Evolutionary conservation across 495 filamentous ascomycete species (phyloP), one percentile per base, ranked within the genome.

Genomic region (Penicillium chermesinum): DNA sequence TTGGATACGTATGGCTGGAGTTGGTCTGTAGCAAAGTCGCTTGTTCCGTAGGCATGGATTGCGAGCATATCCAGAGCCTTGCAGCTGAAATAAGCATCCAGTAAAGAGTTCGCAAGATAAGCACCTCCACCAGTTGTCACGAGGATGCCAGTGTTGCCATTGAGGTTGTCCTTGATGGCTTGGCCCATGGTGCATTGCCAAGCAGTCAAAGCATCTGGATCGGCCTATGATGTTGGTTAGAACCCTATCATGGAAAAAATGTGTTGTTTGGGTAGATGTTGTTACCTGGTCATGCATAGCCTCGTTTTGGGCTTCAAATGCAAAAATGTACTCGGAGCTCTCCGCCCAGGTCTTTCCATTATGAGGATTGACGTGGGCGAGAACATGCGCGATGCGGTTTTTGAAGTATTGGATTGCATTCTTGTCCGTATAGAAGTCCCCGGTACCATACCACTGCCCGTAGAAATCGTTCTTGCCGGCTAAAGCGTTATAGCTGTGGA

Each of bases 361-460:
- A 1, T 30, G 25, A 4, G 25, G 25, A 30, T 30, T 30, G 25
- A 30, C 25, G 10, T 30, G 25, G 25, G 25, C 13, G 8, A 7
- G 42, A 18, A 19, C 35, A 20, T 36, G 42, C 8, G 42, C 42
- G 20, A 45, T 36, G 6, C 42, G 30, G 4, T 45, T 19, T 27
- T 45, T 45, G 30, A 34, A 45, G 9, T 45, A 33, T n/a, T 36
- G 18, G 35, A 45, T 45, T 0, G 42, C 42, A 36, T 36, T 34
- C 5, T 16, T 36, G 14, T 45, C 42, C 14, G 42, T 45, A 18
- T 45, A 45, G 19, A 56, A 49, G 17, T 62, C 48, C 18, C 52
- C 58, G 27, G 50, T 47, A 3, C 58, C 58, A 46, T 62, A 60
- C 19, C 58, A 59, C 38, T 62, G 48, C 6, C 42, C 42, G 7